Evolutionary conservation across 2,329 filamentous ascomycete genomes (phyloP).

Genomic region (Beauveria scarabaeidicola): DNA sequence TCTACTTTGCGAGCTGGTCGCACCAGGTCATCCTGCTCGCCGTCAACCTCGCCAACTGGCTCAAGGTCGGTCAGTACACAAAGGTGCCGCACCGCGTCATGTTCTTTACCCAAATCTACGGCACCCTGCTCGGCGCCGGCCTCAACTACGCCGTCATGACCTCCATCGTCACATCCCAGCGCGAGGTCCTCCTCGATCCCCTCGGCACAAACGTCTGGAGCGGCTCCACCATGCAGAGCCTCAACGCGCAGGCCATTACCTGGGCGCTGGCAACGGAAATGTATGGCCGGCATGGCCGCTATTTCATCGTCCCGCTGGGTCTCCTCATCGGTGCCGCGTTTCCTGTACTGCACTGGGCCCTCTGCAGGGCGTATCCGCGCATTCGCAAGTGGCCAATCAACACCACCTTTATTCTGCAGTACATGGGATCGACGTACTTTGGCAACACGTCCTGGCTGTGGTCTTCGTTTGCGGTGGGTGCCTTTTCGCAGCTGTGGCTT

Average conservation of each 20-base stretch:
- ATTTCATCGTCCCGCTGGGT: slow-evolving; percentile 29
- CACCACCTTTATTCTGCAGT: slow-evolving; percentile 32
- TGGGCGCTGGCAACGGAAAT: slow-evolving; percentile 32
- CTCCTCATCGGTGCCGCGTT: slow-evolving; percentile 34
- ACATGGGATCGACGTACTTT: slow-evolving; percentile 30
- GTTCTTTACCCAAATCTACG: slow-evolving; percentile 30
- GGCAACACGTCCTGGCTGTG: slow-evolving; percentile 29
- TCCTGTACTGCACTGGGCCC: slow-evolving; percentile 27
- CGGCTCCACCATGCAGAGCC: slow-evolving; percentile 37
- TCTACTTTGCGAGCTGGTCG: slow-evolving; percentile 32
- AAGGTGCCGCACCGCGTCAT: slow-evolving; percentile 33
- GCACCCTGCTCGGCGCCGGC: slow-evolving; percentile 31
- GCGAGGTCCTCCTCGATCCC: slow-evolving; percentile 30
- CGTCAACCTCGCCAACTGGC: slow-evolving; percentile 20
- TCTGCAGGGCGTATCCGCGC: slow-evolving; percentile 18
- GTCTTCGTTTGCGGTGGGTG: slow-evolving; percentile 25
- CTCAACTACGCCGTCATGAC: slow-evolving; percentile 40
- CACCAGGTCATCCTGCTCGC: slow-evolving; percentile 26
- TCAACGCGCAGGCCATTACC: slow-evolving; percentile 29
- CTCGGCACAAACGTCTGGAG: slow-evolving; percentile 38
- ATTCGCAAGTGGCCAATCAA: slow-evolving; percentile 26
- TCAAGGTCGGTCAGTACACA: slow-evolving; percentile 30
- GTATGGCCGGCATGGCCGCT: slow-evolving; percentile 29
- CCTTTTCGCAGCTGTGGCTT: slow-evolving; percentile 22
- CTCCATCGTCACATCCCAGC: slow-evolving; percentile 34